Base-by-base conservation (phyloP, 768 basidiomycete genomes). In the Auricularia cornea region DNA sequence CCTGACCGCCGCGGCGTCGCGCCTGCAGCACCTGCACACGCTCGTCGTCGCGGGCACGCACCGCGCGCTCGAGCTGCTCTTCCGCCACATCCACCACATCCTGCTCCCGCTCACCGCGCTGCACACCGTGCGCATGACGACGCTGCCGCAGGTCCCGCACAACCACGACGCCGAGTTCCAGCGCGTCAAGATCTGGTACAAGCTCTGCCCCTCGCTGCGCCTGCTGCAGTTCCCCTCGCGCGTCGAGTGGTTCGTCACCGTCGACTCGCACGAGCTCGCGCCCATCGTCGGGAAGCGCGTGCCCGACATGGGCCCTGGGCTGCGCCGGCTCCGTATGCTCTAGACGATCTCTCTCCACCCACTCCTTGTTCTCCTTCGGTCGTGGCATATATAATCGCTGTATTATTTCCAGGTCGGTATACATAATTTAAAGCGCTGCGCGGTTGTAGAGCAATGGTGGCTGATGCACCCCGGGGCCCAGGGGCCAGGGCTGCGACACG, bases 61-160 rank as follows among this genome's bases (percentile, higher is more conserved):
- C 10, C 23, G 28, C 26, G 23, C 54, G 5, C 54, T 57, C 54
- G 54, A 57, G 54, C 54, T 57, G 23, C 54, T 57, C 54, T 57
- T 57, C 54, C 54, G 54, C 8, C 54, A 57, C 26, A 57, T 57
- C 54, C 54, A 57, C 54, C 54, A 57, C 54, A 57, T 57, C 54
- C 54, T 57, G 30, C 54, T 57, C 28, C 54, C 54, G 28, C 54
- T 57, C 54, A 57, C 26, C 54, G 28, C 26, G 54, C 54, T 57
- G 54, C 54, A 57, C 54, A 57, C 54, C 28, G 54, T 57, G 26
- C 54, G 54, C 26, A 57, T 57, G 54, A 57, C 28, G 11, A 57
- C 54, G 26, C 28, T 28, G 16, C 54, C 54, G 54, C 54, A 57
- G 28, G 54, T 57, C 8, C 54, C 54, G 54, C 54, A 57, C 54